Evolutionary conservation across 768 basidiomycete genomes (phyloP).

Genomic region (Lactifluus echinatus): DNA sequence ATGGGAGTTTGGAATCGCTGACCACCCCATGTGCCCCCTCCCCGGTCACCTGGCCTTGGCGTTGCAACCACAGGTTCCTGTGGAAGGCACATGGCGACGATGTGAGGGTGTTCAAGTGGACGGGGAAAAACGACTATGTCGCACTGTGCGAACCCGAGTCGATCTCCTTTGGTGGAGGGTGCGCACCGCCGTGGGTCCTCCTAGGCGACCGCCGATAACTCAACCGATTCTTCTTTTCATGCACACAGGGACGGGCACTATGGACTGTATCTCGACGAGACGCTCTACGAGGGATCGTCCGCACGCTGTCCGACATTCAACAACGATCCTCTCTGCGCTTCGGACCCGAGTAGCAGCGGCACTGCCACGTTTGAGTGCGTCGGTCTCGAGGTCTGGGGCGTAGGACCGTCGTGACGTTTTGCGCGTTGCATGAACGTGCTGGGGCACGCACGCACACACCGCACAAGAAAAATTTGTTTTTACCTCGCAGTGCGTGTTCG

Average conservation of each 20-base stretch:
- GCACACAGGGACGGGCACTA: conserved; percentile 67
- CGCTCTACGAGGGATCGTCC: conserved; percentile 75
- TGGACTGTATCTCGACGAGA: conserved; percentile 80
- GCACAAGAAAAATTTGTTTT: no score
- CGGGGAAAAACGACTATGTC: conserved; percentile 85
- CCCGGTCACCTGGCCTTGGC: no score
- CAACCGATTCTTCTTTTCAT: not conserved
- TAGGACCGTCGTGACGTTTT: conserved; percentile 32
- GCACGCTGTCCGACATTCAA: conserved; percentile 80
- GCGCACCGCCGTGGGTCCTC: conserved; percentile 22
- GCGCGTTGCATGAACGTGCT: conserved; percentile 10
- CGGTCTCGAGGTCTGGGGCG: conserved; percentile 85
- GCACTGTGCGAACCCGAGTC: conserved; percentile 74
- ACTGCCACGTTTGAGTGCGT: conserved; percentile 78
- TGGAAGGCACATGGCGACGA: conserved; percentile 49
- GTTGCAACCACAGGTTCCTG: conserved; percentile 48
- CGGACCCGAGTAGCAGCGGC: conserved; percentile 34
- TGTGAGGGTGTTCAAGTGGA: conserved; percentile 69
- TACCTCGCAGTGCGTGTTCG: not conserved
- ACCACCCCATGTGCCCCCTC: no score
- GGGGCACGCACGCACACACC: conserved; percentile 1
- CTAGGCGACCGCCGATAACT: conserved; percentile 1
- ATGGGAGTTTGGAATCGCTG: no score
- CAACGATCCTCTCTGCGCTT: conserved; percentile 71
- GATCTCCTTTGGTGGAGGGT: conserved; percentile 92